These are phyloP conservation scores for Pestalotiopsis fici DNA, from an alignment of 2,329 filamentous ascomycete genomes.

Conservation along the genomic window DNA sequence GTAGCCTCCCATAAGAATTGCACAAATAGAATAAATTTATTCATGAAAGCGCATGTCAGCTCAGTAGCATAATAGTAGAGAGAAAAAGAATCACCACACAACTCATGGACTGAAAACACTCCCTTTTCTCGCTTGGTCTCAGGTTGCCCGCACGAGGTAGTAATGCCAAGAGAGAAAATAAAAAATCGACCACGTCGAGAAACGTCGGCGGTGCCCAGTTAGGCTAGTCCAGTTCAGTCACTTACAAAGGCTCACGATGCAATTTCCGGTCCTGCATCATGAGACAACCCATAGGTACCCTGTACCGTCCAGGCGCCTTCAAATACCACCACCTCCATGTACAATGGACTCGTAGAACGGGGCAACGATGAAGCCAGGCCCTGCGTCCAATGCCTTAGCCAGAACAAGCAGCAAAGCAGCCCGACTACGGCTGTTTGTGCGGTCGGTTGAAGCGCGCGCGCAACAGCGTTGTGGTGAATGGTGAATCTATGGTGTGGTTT, in stretches of 20 bases:
- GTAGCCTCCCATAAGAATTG: neutral
- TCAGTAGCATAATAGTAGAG: neutral
- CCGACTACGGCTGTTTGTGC: neutral
- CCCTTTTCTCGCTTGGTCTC: neutral
- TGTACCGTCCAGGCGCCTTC: neutral
- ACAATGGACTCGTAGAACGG: neutral
- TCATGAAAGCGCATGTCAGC: neutral
- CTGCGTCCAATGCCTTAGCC: neutral
- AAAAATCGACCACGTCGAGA: neutral
- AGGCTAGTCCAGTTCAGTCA: neutral
- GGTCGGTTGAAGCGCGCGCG: neutral
- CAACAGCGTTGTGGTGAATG: neutral
- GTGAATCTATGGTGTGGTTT: neutral
- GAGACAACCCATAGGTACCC: neutral
- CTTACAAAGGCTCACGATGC: neutral
- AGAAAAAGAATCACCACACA: neutral
- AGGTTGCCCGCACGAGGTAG: neutral
- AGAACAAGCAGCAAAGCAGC: neutral
- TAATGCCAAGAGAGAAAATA: neutral
- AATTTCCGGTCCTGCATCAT: constrained; percentile 8
- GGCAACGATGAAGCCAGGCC: neutral
- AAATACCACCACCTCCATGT: neutral
- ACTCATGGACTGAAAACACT: neutral
- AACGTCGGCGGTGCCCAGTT: neutral
- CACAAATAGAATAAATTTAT: neutral